Conservation (phyloP, 2,329 filamentous ascomycete genomes). For the Domatiomyces catenatus region DNA sequence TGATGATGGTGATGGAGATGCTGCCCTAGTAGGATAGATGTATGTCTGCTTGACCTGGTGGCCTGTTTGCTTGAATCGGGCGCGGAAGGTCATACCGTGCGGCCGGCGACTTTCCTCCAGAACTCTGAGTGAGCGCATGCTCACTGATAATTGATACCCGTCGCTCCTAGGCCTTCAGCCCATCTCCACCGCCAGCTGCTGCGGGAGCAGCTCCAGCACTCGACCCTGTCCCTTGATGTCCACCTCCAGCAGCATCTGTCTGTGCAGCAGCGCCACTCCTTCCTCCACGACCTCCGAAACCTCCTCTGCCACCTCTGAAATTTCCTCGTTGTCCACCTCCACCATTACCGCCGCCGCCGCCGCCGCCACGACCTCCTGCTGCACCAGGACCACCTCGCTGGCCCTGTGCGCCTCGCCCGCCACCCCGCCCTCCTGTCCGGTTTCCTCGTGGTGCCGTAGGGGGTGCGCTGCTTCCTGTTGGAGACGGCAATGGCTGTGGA, state of each 20-base stretch:
- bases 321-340: constrained; percentile 9
- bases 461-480: constrained; percentile 1
- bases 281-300: constrained; percentile 60
- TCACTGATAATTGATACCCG: too few species aligned
- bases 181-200: neutral
- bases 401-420: constrained; percentile 1
- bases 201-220: too few species aligned
- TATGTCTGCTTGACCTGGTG: too few species aligned
- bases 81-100: too few species aligned
- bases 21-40: too few species aligned
- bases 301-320: constrained; percentile 44
- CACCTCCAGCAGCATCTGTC: neutral
- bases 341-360: constrained; percentile 13
- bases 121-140: too few species aligned
- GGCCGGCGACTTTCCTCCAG: too few species aligned
- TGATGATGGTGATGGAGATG: neutral
- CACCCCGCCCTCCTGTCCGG: constrained; percentile 4
- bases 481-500: neutral
- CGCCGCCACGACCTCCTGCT: constrained; percentile 13
- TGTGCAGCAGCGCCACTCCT: neutral
- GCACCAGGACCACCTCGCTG: constrained; percentile 17
- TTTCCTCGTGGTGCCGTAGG: constrained; percentile 8
- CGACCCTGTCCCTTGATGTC: neutral
- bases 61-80: too few species aligned
- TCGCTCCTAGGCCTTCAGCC: neutral